These are phyloP conservation scores for Jackrogersella minutella DNA, from an alignment of 495 filamentous ascomycete species.

Conservation along the genomic window DNA sequence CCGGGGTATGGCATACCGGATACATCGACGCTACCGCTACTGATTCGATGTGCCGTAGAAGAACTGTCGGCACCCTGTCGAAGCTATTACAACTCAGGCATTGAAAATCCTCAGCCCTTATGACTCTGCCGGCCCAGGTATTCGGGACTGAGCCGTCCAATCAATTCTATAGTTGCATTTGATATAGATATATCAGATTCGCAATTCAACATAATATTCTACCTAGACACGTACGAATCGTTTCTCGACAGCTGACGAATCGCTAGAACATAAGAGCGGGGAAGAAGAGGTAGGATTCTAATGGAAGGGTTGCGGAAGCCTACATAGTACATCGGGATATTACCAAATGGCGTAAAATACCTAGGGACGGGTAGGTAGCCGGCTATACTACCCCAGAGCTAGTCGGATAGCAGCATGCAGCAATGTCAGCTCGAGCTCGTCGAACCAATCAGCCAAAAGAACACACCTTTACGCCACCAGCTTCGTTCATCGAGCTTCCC, in stretches of 20 bases:
- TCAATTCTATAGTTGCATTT: constrained; percentile 14
- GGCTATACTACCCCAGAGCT: not conserved
- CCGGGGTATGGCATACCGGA: not conserved
- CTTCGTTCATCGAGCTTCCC: constrained; percentile 32
- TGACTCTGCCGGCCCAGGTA: constrained; percentile 9
- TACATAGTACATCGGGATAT: constrained; percentile 19
- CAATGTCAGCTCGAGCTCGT: not conserved
- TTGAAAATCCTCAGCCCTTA: not conserved
- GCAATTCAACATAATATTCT: constrained; percentile 14
- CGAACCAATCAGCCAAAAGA: constrained; percentile 25
- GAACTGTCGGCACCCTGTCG: constrained; percentile 16
- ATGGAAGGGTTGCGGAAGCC: not conserved
- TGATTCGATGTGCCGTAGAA: not conserved
- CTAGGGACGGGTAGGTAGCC: not conserved
- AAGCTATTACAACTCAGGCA: not conserved
- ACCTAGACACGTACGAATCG: not conserved
- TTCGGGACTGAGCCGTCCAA: constrained; percentile 22
- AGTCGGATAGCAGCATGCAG: not conserved
- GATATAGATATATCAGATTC: constrained; percentile 1
- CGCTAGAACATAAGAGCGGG: constrained; percentile 14
- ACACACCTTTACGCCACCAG: not conserved
- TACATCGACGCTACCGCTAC: not conserved
- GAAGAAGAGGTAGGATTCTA: constrained; percentile 20
- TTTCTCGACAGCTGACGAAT: constrained; percentile 24
- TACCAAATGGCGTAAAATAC: constrained; percentile 8